A percentile compares a stretch with the other conserved stretches of the same genome.
Evolutionary conservation across 805 yeast species (phyloP).

Genomic region (Pichia nanzhaoensis): DNA sequence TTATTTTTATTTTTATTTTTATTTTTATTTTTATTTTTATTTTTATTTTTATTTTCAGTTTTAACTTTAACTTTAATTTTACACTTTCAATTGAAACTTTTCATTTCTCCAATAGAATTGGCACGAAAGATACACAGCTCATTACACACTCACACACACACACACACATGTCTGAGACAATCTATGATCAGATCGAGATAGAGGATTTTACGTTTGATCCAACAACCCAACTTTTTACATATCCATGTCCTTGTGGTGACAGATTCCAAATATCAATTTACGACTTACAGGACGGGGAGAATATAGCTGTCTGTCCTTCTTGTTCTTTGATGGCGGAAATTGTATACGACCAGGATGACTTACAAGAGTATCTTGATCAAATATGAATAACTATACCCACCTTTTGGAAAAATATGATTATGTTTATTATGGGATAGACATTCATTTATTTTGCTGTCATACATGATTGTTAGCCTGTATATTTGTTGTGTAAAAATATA

Average conservation of each 20-base stretch:
- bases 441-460: not conserved
- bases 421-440: slow-evolving; percentile 5
- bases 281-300: slow-evolving; percentile 86
- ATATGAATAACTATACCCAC: slow-evolving; percentile 2
- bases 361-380: slow-evolving; percentile 38
- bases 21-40: too few relatives aligned
- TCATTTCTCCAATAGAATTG: too few relatives aligned
- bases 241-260: slow-evolving; percentile 99
- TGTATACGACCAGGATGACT: slow-evolving; percentile 66
- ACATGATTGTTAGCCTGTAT: too few relatives aligned
- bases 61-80: too few relatives aligned
- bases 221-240: slow-evolving; percentile 71
- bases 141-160: too few relatives aligned
- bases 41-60: too few relatives aligned
- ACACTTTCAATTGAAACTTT: too few relatives aligned
- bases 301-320: slow-evolving; percentile 93
- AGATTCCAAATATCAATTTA: slow-evolving; percentile 78
- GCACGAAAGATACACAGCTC: too few relatives aligned
- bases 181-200: slow-evolving; percentile 92
- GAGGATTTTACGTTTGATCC: slow-evolving; percentile 94
- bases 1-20: too few relatives aligned
- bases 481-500: not conserved
- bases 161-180: slow-evolving; percentile 46
- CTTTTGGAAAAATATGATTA: not conserved
- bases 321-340: slow-evolving; percentile 92